Base-by-base conservation (phyloP, 257 asterid species). In the Nicotiana benthamiana region DNA sequence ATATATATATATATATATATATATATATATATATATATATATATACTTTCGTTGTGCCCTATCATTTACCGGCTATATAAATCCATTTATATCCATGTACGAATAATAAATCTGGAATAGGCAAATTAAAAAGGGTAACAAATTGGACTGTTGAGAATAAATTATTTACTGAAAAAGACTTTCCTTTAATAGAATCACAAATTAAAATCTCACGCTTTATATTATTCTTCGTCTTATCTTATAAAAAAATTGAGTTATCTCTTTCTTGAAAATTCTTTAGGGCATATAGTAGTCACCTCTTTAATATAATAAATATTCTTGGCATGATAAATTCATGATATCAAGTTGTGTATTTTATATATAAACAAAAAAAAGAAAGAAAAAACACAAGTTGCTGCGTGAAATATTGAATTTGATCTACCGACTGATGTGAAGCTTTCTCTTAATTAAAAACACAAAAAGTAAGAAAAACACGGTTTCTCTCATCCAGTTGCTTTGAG, bases 141-240 rank as follows among this genome's bases (percentile, higher is more conserved):
- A 56, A n/a, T n/a, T n/a, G 24, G 27, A 54, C 61, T 5, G n/a
- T 67, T 34, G 75, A 67, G 18, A 11, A 0, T 34, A 46, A 28
- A 46, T 46, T 36, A n/a, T 36, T 9, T 4, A 0, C 10, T 67
- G 4, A 0, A 40, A 20, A n/a, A 5, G 4, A 5, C 1, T 72
- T 72, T 1, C 3, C 60, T 72, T 72, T 46, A 24, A 15, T 72
- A 24, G 60, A 40, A 40, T 40, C 57, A 22, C 43, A 74, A 0
- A 22, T 40, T 15, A 54, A 28, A 24, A 46, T 24, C 61, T 9
- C 24, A 74, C 43, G 7, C 32, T 70, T 46, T 48, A 74, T 9
- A 74, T 74, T 74, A 48, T 74, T 72, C 40, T 24, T 74, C 79
- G 51, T 74, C 79, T 74, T 74, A 74, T 24, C 79, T 30, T 48